phyloP scores from a whole-genome alignment of 1,284 basidiomycete genomes.

The Exobasidium rhododendri region DNA sequence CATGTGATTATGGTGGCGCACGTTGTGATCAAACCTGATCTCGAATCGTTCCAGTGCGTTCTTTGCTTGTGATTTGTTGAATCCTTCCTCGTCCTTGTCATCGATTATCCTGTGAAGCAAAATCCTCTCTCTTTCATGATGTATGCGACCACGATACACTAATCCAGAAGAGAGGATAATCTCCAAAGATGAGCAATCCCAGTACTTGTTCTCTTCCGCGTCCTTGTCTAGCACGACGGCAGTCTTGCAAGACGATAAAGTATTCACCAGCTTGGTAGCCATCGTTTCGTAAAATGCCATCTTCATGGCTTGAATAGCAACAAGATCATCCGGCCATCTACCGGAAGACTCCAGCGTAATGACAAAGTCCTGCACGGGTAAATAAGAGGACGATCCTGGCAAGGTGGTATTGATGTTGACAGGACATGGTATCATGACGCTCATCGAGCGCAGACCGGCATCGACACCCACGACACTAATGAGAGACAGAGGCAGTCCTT shows the following conservation, averaged over 20 bases:
- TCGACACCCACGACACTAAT: constrained; percentile 70
- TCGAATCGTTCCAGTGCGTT: constrained; percentile 68
- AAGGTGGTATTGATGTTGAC: constrained; percentile 43
- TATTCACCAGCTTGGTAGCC: constrained; percentile 32
- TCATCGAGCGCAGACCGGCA: constrained; percentile 72
- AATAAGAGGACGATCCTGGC: constrained; percentile 48
- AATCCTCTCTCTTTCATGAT: constrained; percentile 79
- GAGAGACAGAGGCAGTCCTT: constrained; percentile 72
- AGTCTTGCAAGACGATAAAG: constrained; percentile 5
- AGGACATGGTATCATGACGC: constrained; percentile 70
- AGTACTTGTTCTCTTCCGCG: constrained; percentile 43
- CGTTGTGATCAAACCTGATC: constrained; percentile 70
- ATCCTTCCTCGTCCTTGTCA: constrained; percentile 53
- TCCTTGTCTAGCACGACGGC: constrained; percentile 58
- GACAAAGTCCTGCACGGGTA: constrained; percentile 59
- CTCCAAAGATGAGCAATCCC: constrained; percentile 66
- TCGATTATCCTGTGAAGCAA: constrained; percentile 69
- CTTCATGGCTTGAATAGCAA: constrained; percentile 90
- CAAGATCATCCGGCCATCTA: constrained; percentile 91
- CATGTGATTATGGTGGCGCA: constrained; percentile 80
- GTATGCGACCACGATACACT: constrained; percentile 79
- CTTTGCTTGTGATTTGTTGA: constrained; percentile 61
- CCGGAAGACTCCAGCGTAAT: constrained; percentile 69
- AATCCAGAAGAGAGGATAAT: constrained; percentile 77
- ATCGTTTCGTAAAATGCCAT: constrained; percentile 66